Base-by-base conservation (phyloP, 139 green algal genomes). In the Chlamydomonas schloesseri region DNA sequence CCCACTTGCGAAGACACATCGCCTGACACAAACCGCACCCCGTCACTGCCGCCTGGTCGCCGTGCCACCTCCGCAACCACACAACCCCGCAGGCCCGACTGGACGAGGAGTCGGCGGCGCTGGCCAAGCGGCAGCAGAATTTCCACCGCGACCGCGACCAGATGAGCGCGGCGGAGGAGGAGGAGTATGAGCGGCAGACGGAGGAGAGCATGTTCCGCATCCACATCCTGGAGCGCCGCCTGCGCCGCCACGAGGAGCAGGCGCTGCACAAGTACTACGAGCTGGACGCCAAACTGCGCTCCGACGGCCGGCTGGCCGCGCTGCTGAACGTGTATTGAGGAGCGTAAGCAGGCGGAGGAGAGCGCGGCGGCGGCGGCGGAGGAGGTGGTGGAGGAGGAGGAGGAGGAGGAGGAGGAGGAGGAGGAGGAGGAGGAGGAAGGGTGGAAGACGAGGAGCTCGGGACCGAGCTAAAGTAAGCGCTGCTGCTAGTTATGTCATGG, bases 191-290 rank as follows among this genome's bases (percentile, higher is more conserved):
- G 89, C 84, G 89, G 53, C 90, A 89, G n/a, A 93, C 89, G 47
- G 94, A 96, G 81, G 93, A 96, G 88, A 88, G 75, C 82, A 87
- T 89, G 81, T 92, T 92, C 86, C 84, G 91, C 21, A 94, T 96
- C 33, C 92, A 96, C 88, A 96, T 97, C 68, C 86, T 97, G 60
- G 93, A 98, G 90, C 93, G 95, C 87, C 88, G 96, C 14, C 91
- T 97, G 42, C 94, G 96, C 84, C 86, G 92, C 24, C 96, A 98
- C 88, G 95, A 98, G 85, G 96, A 97, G 91, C 90, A 95, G 71
- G 94, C 96, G 28, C 90, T 97, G 65, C 87, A 96, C 71, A 96
- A 96, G 89, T 98, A 97, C 91, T 96, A 96, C 81, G 91, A 96
- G 65, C 88, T 98, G 47, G 96, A 98, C 82, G 88, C 91, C 65